These are phyloP conservation scores for Nakataea oryzae DNA, from an alignment of 2,329 filamentous ascomycete species.

Conservation along the genomic window DNA sequence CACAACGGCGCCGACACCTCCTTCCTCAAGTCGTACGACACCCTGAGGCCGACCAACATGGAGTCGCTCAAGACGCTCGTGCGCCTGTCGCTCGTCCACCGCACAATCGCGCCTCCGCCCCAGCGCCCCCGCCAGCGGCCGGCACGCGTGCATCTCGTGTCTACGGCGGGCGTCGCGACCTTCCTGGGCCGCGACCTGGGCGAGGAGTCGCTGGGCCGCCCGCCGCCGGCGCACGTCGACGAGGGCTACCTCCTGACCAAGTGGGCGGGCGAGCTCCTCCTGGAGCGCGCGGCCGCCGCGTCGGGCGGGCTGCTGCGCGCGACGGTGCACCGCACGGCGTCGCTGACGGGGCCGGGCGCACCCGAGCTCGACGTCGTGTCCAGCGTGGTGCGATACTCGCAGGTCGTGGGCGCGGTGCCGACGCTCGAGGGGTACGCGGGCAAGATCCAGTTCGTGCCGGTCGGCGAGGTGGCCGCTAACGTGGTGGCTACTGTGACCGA, in stretches of 20 bases:
- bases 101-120: background rate
- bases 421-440: background rate
- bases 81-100: conserved; percentile 6
- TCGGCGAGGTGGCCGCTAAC: background rate
- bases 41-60: conserved; percentile 18
- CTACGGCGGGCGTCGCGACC: conserved; percentile 12
- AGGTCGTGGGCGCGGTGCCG: background rate
- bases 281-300: background rate
- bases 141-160: conserved; percentile 27
- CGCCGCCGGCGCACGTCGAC: background rate
- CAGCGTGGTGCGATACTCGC: background rate
- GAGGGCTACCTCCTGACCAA: background rate
- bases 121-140: conserved; percentile 3
- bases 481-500: background rate
- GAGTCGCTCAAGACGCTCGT: conserved; percentile 17
- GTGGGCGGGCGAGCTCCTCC: background rate
- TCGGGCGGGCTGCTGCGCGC: background rate
- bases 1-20: conserved; percentile 30
- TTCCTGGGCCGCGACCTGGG: conserved; percentile 15
- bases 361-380: background rate
- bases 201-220: background rate
- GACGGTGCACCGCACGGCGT: background rate
- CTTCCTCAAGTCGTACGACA: conserved; percentile 19
- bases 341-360: background rate
- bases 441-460: background rate